Percentiles rank a stretch among this genome's conserved stretches.
Conservation (phyloP, 768 basidiomycete species). For the Rhodotorula babjevae region DNA sequence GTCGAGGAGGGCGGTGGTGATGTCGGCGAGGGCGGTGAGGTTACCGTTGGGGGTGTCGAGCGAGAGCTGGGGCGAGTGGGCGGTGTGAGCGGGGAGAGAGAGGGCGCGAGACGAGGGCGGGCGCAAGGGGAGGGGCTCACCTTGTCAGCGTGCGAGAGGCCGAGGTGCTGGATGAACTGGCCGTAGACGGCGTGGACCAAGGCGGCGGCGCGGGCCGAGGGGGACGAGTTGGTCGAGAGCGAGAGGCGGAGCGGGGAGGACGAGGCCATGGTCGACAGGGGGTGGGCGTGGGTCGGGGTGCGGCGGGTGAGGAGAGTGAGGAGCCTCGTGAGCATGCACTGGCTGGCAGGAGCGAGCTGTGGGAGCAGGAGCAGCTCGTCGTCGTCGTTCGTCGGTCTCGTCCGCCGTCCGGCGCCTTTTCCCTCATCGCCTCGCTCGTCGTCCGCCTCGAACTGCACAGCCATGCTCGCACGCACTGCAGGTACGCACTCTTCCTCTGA, state of each 20-base stretch:
- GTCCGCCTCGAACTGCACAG: background rate
- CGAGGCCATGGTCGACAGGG: background rate
- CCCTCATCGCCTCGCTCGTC: background rate
- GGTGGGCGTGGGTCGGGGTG: background rate
- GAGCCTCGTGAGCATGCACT: background rate
- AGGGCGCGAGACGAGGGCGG: background rate
- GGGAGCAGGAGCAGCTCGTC: no score
- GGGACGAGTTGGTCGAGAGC: slow-evolving; percentile 18
- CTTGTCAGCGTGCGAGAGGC: slow-evolving; percentile 19
- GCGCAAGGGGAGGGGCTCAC: slow-evolving; percentile 4
- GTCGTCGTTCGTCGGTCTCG: no score
- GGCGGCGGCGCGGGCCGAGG: slow-evolving; percentile 13
- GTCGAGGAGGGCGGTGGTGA: slow-evolving; percentile 33
- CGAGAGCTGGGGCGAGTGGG: slow-evolving; percentile 1
- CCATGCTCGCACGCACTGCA: background rate
- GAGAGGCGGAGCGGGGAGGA: slow-evolving; percentile 8
- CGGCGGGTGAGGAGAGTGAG: no score
- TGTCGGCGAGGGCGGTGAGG: slow-evolving; percentile 20
- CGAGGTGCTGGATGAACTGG: slow-evolving; percentile 26
- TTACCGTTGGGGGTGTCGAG: slow-evolving; percentile 1
- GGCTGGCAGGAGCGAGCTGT: background rate
- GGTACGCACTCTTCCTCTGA: background rate
- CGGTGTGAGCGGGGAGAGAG: background rate
- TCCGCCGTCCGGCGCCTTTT: background rate
- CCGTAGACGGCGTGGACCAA: slow-evolving; percentile 35